Evolutionary conservation across 2,329 filamentous ascomycete species (phyloP).

Genomic region (Coniella vitis): DNA sequence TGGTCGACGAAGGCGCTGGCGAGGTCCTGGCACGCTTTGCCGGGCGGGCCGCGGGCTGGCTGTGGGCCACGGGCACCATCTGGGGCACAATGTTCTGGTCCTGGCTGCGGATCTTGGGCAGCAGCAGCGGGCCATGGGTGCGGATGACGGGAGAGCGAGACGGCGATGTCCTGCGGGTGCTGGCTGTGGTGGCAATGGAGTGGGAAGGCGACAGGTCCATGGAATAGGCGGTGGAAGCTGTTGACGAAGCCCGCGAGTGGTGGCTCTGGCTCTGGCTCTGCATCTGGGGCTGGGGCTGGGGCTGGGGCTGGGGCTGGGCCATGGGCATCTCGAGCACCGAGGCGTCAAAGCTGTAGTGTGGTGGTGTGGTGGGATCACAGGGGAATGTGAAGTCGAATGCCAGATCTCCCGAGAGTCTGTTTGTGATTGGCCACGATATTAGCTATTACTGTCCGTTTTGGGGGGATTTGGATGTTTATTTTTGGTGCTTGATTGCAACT

Average conservation of each 20-base stretch:
- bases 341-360: slow-evolving; percentile 49
- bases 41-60: slow-evolving; percentile 33
- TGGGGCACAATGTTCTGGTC: slow-evolving; percentile 67
- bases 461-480: too few species aligned
- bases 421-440: neutral
- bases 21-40: slow-evolving; percentile 53
- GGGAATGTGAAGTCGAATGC: slow-evolving; percentile 56
- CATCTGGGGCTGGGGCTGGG: too few species aligned
- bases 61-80: slow-evolving; percentile 20
- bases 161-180: slow-evolving; percentile 64
- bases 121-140: slow-evolving; percentile 70
- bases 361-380: slow-evolving; percentile 44
- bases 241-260: slow-evolving; percentile 59
- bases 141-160: slow-evolving; percentile 58
- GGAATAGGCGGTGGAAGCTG: slow-evolving; percentile 57
- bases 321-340: slow-evolving; percentile 50
- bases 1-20: slow-evolving; percentile 31
- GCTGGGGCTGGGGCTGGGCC: slow-evolving; percentile 7
- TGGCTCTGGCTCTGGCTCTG: slow-evolving; percentile 24
- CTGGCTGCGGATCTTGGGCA: slow-evolving; percentile 81
- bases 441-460: slow-evolving; percentile 24
- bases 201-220: slow-evolving; percentile 59
- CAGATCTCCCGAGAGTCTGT: slow-evolving; percentile 56
- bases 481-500: too few species aligned
- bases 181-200: slow-evolving; percentile 42